Evolutionary conservation across 2,329 filamentous ascomycete species (phyloP).

Genomic region (Periconia sp.): DNA sequence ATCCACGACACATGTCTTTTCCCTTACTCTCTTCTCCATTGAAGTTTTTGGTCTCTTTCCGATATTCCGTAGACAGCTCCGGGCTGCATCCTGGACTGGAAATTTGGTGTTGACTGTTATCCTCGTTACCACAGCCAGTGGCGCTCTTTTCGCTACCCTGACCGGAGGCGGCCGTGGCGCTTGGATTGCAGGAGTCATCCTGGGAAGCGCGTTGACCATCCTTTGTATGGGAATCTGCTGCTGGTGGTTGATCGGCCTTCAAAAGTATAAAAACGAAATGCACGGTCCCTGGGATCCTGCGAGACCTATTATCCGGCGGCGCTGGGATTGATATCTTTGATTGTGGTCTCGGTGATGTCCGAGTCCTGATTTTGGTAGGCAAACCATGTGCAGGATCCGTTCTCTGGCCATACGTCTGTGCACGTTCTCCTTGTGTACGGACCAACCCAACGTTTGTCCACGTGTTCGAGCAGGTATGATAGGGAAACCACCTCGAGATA

Average conservation of each 20-base stretch:
- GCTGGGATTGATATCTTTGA: conserved; percentile 53
- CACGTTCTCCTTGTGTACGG: conserved; percentile 16
- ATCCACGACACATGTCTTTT: conserved; percentile 92
- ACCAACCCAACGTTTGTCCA: conserved; percentile 22
- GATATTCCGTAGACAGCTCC: conserved; percentile 90
- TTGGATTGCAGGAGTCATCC: conserved; percentile 72
- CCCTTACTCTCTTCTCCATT: conserved; percentile 92
- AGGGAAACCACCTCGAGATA: conserved; percentile 38
- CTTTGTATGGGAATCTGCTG: conserved; percentile 90
- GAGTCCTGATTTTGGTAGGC: conserved; percentile 34
- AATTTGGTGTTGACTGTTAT: conserved; percentile 78
- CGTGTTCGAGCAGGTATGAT: conserved; percentile 21
- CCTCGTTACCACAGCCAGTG: conserved; percentile 80
- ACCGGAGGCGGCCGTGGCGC: conserved; percentile 61
- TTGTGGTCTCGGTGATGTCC: conserved; percentile 18
- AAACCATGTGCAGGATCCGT: conserved; percentile 34
- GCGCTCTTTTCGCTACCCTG: conserved; percentile 71
- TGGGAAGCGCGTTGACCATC: conserved; percentile 76
- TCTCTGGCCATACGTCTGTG: conserved; percentile 36
- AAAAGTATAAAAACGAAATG: conserved; percentile 99
- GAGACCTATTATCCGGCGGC: conserved; percentile 79
- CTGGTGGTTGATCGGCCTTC: conserved; percentile 96
- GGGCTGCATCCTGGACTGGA: conserved; percentile 80
- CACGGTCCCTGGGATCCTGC: conserved; percentile 98
- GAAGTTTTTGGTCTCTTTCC: conserved; percentile 97